Percentiles rank a stretch among this genome's conserved stretches.
These are phyloP conservation scores for Parastagonospora avenae DNA, from an alignment of 2,329 filamentous ascomycete species.

Conservation along the genomic window DNA sequence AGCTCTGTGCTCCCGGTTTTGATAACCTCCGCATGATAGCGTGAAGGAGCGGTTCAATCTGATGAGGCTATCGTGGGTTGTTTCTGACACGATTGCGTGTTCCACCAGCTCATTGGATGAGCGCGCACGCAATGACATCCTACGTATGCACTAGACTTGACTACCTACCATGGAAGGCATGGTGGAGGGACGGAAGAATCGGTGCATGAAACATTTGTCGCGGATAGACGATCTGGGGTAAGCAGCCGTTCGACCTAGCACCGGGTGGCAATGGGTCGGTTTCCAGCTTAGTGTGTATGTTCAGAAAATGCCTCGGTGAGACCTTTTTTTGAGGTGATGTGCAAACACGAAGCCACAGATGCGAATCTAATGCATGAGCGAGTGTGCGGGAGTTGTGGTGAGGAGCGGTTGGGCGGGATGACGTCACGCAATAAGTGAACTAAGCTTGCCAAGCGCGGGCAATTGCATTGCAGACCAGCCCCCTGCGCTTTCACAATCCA, in stretches of 20 bases:
- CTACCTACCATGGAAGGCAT: not conserved
- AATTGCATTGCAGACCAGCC: not conserved
- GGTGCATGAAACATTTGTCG: slow-evolving; percentile 15
- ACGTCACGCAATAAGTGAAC: not conserved
- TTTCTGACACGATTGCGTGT: no score
- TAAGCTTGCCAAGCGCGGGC: not conserved
- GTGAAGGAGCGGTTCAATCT: no score
- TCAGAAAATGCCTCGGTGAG: not conserved
- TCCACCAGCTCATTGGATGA: no score
- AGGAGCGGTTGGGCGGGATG: not conserved
- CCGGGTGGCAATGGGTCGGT: not conserved
- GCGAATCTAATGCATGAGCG: no score
- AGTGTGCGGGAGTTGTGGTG: no score
- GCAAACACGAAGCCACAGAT: not conserved
- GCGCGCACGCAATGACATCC: not conserved
- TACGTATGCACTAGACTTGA: no score
- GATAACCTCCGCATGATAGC: no score
- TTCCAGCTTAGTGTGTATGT: no score
- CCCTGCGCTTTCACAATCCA: slow-evolving; percentile 8
- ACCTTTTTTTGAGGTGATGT: not conserved
- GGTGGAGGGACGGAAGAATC: not conserved
- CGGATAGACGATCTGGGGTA: slow-evolving; percentile 15
- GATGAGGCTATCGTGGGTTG: no score
- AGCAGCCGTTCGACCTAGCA: slow-evolving; percentile 2
- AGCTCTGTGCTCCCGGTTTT: not conserved